Evolutionary conservation across 306 rosid species (phyloP).

Genomic region (Cucumis cinereus): DNA sequence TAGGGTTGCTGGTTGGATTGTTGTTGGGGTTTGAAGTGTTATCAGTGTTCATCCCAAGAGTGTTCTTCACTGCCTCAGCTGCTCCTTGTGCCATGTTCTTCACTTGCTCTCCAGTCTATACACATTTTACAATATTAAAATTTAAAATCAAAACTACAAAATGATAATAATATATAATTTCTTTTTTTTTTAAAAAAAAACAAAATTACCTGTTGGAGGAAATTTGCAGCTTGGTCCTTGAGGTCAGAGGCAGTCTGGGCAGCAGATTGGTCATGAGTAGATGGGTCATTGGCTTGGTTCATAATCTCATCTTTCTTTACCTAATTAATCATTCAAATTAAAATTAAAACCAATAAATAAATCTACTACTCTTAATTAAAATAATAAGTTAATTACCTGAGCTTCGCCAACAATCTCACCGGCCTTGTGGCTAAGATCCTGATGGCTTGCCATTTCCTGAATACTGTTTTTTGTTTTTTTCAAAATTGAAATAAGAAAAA

Average conservation of each 20-base stretch:
- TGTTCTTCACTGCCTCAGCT: slow-evolving; percentile 36
- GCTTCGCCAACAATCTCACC: slow-evolving; percentile 21
- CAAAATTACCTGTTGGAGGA: slow-evolving; percentile 49
- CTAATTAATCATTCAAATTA: neutral
- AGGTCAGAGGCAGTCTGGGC: slow-evolving; percentile 15
- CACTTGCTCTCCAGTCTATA: slow-evolving; percentile 40
- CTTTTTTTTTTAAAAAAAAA: too few species aligned
- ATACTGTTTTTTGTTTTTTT: neutral
- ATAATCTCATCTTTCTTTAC: slow-evolving; percentile 19
- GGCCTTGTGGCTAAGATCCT: slow-evolving; percentile 4
- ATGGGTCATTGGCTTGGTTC: slow-evolving; percentile 13
- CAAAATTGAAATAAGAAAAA: neutral
- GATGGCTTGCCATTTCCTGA: slow-evolving; percentile 30
- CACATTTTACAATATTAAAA: too few species aligned
- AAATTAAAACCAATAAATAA: too few species aligned
- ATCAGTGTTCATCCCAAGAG: slow-evolving; percentile 37
- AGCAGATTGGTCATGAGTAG: neutral
- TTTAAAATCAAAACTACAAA: too few species aligned
- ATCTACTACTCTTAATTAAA: too few species aligned
- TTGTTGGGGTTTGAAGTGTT: neutral
- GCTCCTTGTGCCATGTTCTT: slow-evolving; percentile 40
- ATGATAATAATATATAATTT: too few species aligned
- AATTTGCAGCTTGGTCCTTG: slow-evolving; percentile 27
- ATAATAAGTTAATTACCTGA: slow-evolving; percentile 15
- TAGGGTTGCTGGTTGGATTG: neutral